A percentile compares a stretch with the other conserved stretches of the same genome.
These are phyloP conservation scores for Fomitopsis serialis DNA, from an alignment of 768 basidiomycete species.

Conservation along the genomic window DNA sequence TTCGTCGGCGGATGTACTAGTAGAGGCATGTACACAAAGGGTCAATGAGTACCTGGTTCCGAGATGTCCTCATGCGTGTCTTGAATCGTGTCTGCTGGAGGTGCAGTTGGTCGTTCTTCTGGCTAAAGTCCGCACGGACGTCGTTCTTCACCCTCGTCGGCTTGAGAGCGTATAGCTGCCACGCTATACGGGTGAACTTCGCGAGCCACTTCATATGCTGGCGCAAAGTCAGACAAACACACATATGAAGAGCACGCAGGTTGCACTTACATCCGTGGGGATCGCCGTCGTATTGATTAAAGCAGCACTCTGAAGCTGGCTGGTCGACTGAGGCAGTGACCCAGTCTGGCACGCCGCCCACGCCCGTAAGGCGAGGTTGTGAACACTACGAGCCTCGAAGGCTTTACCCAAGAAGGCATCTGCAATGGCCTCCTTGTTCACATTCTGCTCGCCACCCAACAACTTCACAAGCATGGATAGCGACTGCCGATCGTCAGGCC, in stretches of 20 bases:
- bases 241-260: not conserved
- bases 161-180: constrained; percentile 43
- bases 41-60: constrained; percentile 34
- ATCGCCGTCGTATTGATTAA: not conserved
- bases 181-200: constrained; percentile 39
- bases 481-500: not conserved
- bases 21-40: no score
- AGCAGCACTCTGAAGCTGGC: not conserved
- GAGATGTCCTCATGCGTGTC: constrained; percentile 35
- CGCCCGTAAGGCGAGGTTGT: not conserved
- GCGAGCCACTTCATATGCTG: constrained; percentile 41
- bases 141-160: constrained; percentile 40
- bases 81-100: constrained; percentile 38
- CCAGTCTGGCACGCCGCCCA: not conserved
- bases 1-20: no score
- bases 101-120: constrained; percentile 20
- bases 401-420: not conserved
- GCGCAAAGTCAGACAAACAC: not conserved
- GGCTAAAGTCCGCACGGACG: constrained; percentile 24
- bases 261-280: no score
- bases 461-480: not conserved
- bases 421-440: not conserved
- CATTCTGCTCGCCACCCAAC: not conserved
- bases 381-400: not conserved
- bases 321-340: not conserved